Base-by-base conservation (phyloP, 192 early-diverging fungal species). In the Entrophospora sp. region DNA sequence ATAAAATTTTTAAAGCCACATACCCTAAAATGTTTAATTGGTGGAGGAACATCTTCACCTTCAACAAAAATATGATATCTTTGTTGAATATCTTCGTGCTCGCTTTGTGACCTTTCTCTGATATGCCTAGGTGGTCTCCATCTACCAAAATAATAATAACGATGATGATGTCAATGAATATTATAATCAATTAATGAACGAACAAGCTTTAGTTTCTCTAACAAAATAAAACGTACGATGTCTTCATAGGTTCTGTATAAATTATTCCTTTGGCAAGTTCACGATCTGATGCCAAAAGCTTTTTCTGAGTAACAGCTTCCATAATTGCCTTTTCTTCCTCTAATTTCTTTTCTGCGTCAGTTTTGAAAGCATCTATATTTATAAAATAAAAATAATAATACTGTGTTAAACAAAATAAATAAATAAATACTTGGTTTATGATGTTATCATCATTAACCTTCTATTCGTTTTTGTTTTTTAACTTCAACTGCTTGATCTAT, bases 41-140 rank as follows among this genome's bases (percentile, higher is more conserved):
- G 93, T 6, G 94, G 90, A 3, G 92, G 90, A 0, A 86, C 71
- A 52, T 94, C 77, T 8, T 91, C 87, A 12, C 96, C 96, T 37
- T 96, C 94, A 2, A 87, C 84, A 64, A 93, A 68, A 62, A 98
- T 98, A 70, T 95, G 92, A 70, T 77, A 94, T 56, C 92, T 87
- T 51, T 88, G 77, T n/a, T 93, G 83, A 7, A 89, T 75, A 1
- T 73, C 73, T 36, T 82, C 71, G 22, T 78, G 45, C 5, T 81
- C 78, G 32, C 76, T 73, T 22, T 79, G 73, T 0, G 85, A 34
- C 70, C 84, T 66, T 7, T 75, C 81, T 20, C 83, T 79, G 37
- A 95, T 84, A 64, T 89, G 81, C 10, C 77, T 69, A 53, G 93
- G 89, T 32, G 90, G 90, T 20, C 66, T 75, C 96, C 94, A 98